These are phyloP conservation scores for Microbotryum violaceum DNA, from an alignment of 1,284 basidiomycete species.

Conservation along the genomic window DNA sequence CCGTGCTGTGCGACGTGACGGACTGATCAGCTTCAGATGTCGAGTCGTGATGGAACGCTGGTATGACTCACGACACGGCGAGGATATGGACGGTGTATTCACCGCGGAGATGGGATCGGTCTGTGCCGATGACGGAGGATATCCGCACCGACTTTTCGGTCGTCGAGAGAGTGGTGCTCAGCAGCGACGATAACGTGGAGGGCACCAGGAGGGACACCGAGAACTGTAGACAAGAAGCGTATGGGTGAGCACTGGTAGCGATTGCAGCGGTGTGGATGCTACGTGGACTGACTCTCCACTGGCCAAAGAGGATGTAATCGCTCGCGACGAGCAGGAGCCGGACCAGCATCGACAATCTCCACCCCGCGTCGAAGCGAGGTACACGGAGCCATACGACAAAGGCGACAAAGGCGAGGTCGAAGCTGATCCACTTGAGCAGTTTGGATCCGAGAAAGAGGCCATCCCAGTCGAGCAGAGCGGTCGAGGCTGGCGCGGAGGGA, in stretches of 20 bases:
- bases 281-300: constrained; percentile 35
- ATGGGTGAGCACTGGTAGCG: constrained; percentile 9
- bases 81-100: constrained; percentile 85
- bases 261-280: background rate
- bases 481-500: background rate
- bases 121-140: constrained; percentile 40
- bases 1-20: constrained; percentile 50
- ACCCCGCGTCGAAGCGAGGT: constrained; percentile 52
- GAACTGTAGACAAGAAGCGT: constrained; percentile 42
- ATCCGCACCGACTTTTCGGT: constrained; percentile 42
- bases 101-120: constrained; percentile 58
- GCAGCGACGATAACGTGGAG: constrained; percentile 45
- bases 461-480: constrained; percentile 44
- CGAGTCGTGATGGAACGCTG: background rate
- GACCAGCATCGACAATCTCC: constrained; percentile 56
- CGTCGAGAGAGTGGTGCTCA: constrained; percentile 43
- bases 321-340: constrained; percentile 54
- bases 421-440: constrained; percentile 60
- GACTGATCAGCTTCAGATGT: constrained; percentile 6
- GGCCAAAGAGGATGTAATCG: constrained; percentile 63
- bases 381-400: constrained; percentile 61
- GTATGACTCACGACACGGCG: constrained; percentile 49
- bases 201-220: constrained; percentile 30
- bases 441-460: constrained; percentile 56
- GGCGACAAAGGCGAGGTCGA: constrained; percentile 57